These are phyloP conservation scores for Cladosporium sp. DNA, from an alignment of 2,329 filamentous ascomycete genomes.

Conservation along the genomic window DNA sequence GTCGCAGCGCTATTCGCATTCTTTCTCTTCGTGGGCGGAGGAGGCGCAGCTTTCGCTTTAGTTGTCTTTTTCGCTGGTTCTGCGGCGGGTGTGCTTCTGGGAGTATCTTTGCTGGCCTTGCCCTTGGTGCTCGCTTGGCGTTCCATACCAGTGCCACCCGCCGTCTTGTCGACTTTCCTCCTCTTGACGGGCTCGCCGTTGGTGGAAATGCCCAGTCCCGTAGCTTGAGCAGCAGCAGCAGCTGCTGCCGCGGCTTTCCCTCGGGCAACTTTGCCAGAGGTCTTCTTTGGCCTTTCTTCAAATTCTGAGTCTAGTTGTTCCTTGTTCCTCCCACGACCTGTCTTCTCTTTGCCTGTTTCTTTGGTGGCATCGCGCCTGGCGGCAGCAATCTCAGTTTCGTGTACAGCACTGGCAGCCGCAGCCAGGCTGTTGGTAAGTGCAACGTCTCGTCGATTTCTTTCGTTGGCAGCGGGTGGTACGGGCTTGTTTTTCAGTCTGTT, in stretches of 20 bases:
- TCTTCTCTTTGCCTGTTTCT: slow-evolving; percentile 62
- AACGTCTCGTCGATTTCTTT: slow-evolving; percentile 73
- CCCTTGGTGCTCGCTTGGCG: slow-evolving; percentile 56
- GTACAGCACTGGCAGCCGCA: slow-evolving; percentile 66
- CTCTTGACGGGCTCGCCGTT: slow-evolving; percentile 62
- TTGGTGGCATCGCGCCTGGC: slow-evolving; percentile 77
- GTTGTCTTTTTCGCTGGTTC: slow-evolving; percentile 66
- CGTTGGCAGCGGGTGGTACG: slow-evolving; percentile 50
- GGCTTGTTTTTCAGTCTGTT: slow-evolving; percentile 54
- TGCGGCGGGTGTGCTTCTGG: slow-evolving; percentile 61
- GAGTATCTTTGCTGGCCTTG: slow-evolving; percentile 50
- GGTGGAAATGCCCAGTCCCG: slow-evolving; percentile 58
- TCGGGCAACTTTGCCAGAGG: slow-evolving; percentile 53
- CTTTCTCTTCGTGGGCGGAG: slow-evolving; percentile 72
- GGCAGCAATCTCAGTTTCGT: slow-evolving; percentile 78
- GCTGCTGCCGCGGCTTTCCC: slow-evolving; percentile 52
- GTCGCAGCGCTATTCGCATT: slow-evolving; percentile 41
- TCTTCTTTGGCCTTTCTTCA: slow-evolving; percentile 68
- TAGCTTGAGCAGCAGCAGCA: slow-evolving; percentile 23
- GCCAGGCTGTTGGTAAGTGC: slow-evolving; percentile 65
- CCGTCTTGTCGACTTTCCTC: slow-evolving; percentile 70
- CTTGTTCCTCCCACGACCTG: slow-evolving; percentile 54
- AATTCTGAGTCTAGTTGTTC: slow-evolving; percentile 73
- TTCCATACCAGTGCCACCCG: slow-evolving; percentile 52
- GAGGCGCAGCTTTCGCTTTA: slow-evolving; percentile 58